phyloP scores from a whole-genome alignment of 2,329 filamentous ascomycete species.

The Diaporthe caulivora region DNA sequence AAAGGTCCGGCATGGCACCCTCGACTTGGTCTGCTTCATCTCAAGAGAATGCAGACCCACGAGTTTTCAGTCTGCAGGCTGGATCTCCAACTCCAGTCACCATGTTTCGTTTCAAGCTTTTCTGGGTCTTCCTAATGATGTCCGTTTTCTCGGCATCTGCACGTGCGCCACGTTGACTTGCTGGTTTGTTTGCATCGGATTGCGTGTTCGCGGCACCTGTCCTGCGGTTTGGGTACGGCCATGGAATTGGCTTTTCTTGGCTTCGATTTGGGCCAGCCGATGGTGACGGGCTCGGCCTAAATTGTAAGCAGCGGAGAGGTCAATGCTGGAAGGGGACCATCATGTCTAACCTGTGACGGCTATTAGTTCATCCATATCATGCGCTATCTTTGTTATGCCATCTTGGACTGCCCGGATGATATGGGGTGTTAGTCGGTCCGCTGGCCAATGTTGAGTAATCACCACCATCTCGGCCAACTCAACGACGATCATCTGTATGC shows the following conservation, averaged over 20 bases:
- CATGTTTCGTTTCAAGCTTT: not conserved
- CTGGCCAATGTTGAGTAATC: conserved; percentile 31
- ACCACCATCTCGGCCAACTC: not conserved
- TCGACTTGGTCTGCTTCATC: not conserved
- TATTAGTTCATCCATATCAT: not conserved
- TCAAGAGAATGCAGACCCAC: not conserved
- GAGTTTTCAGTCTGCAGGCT: not conserved
- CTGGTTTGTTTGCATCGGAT: too few species aligned
- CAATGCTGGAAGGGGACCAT: not conserved
- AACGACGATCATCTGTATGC: not conserved
- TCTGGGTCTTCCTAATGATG: not conserved
- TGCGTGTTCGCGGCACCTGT: not conserved
- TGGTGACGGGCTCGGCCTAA: not conserved
- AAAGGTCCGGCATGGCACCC: too few species aligned
- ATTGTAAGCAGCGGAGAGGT: not conserved
- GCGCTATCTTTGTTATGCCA: not conserved
- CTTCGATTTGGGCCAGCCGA: too few species aligned
- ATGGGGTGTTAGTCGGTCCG: conserved; percentile 23
- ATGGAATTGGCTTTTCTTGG: not conserved
- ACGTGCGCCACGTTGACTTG: not conserved
- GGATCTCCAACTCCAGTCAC: not conserved
- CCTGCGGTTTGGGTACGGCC: too few species aligned
- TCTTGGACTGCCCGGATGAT: not conserved
- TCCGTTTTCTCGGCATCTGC: not conserved
- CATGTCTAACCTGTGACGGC: not conserved